phyloP scores from a whole-genome alignment of 495 filamentous ascomycete species.

The Trichocladium uniseriatum region DNA sequence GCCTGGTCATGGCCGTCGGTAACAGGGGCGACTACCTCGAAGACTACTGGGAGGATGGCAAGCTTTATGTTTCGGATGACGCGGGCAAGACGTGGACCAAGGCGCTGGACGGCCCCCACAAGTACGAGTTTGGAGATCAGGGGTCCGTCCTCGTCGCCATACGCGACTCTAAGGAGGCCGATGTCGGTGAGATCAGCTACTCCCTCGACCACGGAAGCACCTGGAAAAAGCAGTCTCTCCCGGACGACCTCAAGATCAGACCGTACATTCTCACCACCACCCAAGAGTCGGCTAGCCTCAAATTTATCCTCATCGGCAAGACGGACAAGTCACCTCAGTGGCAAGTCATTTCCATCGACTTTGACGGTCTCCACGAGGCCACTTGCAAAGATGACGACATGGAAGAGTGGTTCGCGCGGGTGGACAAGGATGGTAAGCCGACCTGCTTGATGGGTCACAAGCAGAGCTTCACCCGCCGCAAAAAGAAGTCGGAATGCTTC shows the following conservation, averaged over 20 bases:
- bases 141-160: slow-evolving; percentile 81
- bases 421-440: slow-evolving; percentile 68
- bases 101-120: slow-evolving; percentile 72
- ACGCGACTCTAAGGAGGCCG: slow-evolving; percentile 55
- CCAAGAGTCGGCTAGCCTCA: slow-evolving; percentile 80
- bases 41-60: slow-evolving; percentile 51
- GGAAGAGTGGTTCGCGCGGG: slow-evolving; percentile 76
- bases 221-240: slow-evolving; percentile 60
- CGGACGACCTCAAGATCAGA: slow-evolving; percentile 50
- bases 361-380: slow-evolving; percentile 66
- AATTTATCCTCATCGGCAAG: slow-evolving; percentile 66
- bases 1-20: slow-evolving; percentile 84
- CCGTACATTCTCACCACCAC: slow-evolving; percentile 72
- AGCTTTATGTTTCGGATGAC: slow-evolving; percentile 83
- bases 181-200: slow-evolving; percentile 51
- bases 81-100: slow-evolving; percentile 75
- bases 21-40: slow-evolving; percentile 71
- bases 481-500: slow-evolving; percentile 80
- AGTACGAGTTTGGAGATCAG: slow-evolving; percentile 89
- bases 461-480: slow-evolving; percentile 72
- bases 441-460: slow-evolving; percentile 93
- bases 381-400: slow-evolving; percentile 76
- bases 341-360: slow-evolving; percentile 67
- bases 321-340: slow-evolving; percentile 36
- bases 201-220: slow-evolving; percentile 79